phyloP scores from a whole-genome alignment of 148 eudicot genomes.

The Silene latifolia region DNA sequence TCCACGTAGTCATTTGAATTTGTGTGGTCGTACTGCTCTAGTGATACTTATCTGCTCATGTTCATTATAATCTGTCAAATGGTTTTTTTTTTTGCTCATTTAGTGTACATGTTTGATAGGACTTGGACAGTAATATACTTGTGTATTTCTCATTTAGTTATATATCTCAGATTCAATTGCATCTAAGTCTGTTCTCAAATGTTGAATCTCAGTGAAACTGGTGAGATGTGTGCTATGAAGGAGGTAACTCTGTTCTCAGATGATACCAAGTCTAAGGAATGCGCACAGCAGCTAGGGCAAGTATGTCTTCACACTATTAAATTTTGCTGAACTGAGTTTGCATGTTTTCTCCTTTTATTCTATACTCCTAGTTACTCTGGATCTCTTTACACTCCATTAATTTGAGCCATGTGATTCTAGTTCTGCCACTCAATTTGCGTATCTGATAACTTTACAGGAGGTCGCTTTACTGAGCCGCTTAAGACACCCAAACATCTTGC shows the following conservation, averaged over 20 bases:
- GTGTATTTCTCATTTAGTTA: background rate
- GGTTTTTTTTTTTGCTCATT: conserved; percentile 6
- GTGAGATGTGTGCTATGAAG: conserved; percentile 72
- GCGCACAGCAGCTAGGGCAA: conserved; percentile 51
- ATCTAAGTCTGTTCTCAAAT: conserved; percentile 12
- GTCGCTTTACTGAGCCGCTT: conserved; percentile 46
- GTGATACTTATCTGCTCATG: no score
- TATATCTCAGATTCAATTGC: background rate
- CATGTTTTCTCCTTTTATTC: background rate
- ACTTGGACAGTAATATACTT: background rate
- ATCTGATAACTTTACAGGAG: conserved; percentile 40
- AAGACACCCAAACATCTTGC: conserved; percentile 58
- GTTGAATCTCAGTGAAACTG: conserved; percentile 42
- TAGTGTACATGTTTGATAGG: background rate
- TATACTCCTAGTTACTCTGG: background rate
- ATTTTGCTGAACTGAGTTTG: background rate
- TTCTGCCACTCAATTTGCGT: background rate
- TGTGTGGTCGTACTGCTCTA: no score
- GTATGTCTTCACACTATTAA: conserved; percentile 31
- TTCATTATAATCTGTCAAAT: background rate
- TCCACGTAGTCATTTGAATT: no score
- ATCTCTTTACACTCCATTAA: background rate
- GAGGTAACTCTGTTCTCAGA: conserved; percentile 56
- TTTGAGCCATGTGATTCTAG: conserved; percentile 2
- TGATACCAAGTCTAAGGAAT: conserved; percentile 54